A percentile compares a stretch with the other conserved stretches of the same genome.
Conservation (phyloP, 2,329 filamentous ascomycete genomes). For the Penicillium sp. region DNA sequence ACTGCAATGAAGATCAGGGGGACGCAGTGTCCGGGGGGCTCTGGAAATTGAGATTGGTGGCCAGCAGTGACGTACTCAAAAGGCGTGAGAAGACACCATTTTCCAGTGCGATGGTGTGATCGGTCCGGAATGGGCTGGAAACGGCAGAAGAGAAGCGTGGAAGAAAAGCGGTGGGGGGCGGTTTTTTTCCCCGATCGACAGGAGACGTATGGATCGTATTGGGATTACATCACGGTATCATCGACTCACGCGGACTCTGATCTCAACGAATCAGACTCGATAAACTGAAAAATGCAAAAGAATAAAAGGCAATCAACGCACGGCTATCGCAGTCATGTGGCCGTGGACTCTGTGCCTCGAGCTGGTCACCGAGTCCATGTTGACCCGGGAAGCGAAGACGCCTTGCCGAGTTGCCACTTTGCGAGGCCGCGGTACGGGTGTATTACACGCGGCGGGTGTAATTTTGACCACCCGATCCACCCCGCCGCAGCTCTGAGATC, state of each 20-base stretch:
- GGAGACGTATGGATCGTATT: not conserved
- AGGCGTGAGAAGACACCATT: conserved; percentile 22
- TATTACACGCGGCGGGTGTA: conserved; percentile 14
- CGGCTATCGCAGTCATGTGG: conserved; percentile 4
- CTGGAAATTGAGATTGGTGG: not conserved
- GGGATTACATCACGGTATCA: not conserved
- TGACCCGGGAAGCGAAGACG: not conserved
- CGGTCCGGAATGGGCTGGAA: not conserved
- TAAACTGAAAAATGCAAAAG: not conserved
- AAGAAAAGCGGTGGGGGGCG: not conserved
- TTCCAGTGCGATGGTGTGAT: conserved; percentile 27
- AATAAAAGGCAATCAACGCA: not conserved
- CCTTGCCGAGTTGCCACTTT: conserved; percentile 12
- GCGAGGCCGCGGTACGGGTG: conserved; percentile 2
- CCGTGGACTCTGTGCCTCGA: conserved; percentile 7
- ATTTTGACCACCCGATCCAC: not conserved
- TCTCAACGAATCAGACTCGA: not conserved
- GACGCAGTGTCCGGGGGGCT: not conserved
- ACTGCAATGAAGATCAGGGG: conserved; percentile 28
- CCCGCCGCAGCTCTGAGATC: not conserved
- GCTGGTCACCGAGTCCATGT: conserved; percentile 4
- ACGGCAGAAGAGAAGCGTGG: not conserved
- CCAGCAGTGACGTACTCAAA: conserved; percentile 21
- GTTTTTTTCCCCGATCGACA: not conserved
- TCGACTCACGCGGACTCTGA: not conserved